phyloP scores from a whole-genome alignment of 2,329 filamentous ascomycete species.

The Teratosphaeria zuluensis region DNA sequence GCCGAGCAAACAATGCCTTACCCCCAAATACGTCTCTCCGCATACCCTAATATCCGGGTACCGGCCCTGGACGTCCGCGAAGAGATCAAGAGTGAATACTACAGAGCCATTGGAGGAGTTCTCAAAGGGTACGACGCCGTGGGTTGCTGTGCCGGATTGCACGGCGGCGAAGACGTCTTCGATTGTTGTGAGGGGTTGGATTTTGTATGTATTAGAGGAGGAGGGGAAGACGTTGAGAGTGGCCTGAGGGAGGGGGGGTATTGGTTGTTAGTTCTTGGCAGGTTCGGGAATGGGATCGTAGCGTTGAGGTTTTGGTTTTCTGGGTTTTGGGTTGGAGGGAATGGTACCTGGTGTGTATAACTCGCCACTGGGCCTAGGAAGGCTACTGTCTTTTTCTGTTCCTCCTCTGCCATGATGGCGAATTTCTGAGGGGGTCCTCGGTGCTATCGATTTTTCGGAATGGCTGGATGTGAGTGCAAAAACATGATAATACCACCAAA shows the following conservation, averaged over 20 bases:
- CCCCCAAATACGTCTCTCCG: slow-evolving; percentile 75
- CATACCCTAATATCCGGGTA: slow-evolving; percentile 66
- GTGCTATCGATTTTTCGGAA: too few relatives aligned
- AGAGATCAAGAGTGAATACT: slow-evolving; percentile 77
- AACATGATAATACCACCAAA: too few relatives aligned
- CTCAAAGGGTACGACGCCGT: slow-evolving; percentile 86
- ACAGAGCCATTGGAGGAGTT: slow-evolving; percentile 94
- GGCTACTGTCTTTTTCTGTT: slow-evolving; percentile 30
- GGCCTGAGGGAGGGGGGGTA: too few relatives aligned
- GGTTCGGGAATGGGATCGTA: neutral
- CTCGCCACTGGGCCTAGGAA: slow-evolving; percentile 57
- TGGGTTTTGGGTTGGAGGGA: neutral
- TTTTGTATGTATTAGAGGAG: neutral
- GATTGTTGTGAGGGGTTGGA: slow-evolving; percentile 29
- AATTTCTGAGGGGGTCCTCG: too few relatives aligned
- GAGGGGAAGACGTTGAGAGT: slow-evolving; percentile 12
- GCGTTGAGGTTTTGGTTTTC: neutral
- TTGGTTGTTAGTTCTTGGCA: neutral
- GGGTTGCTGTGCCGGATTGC: slow-evolving; percentile 52
- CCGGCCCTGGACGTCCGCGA: slow-evolving; percentile 60
- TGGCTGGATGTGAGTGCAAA: too few relatives aligned
- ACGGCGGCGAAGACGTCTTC: slow-evolving; percentile 70
- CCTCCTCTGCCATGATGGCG: neutral
- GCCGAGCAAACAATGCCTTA: slow-evolving; percentile 80
- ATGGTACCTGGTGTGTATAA: slow-evolving; percentile 58